Evolutionary conservation across 441 rosid species (phyloP), one percentile per base, ranked within the genome.

Genomic region (Euphorbia schlechtendalii): DNA sequence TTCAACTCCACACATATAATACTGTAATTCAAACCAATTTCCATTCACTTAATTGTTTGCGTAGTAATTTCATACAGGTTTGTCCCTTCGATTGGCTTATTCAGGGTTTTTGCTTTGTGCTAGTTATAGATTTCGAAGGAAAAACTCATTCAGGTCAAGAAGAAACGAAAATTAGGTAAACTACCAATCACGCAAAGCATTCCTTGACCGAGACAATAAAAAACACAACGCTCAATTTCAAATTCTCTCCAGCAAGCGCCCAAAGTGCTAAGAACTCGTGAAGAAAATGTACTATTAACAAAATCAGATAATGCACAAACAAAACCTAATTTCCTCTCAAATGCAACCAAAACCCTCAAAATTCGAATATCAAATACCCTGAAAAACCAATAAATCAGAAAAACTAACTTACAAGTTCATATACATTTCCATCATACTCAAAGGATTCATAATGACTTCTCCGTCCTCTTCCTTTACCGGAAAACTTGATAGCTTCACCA

Each of bases 381-480:
- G 14, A 61, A 3, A 15, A 4, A 51, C 22, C 28, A 17, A 34
- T 9, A 13, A 24, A 48, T 69, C 25, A 32, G 8, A 25, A 65
- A 28, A 28, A 46, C 51, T 6, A 14, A 80, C 98, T 83, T 65
- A 94, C 99, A 53, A 91, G 87, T 12, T 91, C 90, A 68, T 83
- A 94, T 46, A 65, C 82, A 55, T 78, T 85, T 6, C 92, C 94
- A 60, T 94, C 99, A 25, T 75, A 91, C 69, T 91, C 98, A 45
- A 91, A 94, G 2, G 83, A 81, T 51, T 51, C 72, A 57, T 58
- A 91, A 48, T 91, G 90, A 32, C 71, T 81, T 77, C 84, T 71
- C 74, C 78, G 73, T 18, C 83, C 84, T 68, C 83, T 86, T 18
- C 99, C 99, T 67, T 94, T 91, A 12, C 92, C 92, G 6, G 96